Evolutionary conservation across 805 yeast species (phyloP), one percentile per base, ranked within the genome.

Genomic region (Lachancea nothofagi): DNA sequence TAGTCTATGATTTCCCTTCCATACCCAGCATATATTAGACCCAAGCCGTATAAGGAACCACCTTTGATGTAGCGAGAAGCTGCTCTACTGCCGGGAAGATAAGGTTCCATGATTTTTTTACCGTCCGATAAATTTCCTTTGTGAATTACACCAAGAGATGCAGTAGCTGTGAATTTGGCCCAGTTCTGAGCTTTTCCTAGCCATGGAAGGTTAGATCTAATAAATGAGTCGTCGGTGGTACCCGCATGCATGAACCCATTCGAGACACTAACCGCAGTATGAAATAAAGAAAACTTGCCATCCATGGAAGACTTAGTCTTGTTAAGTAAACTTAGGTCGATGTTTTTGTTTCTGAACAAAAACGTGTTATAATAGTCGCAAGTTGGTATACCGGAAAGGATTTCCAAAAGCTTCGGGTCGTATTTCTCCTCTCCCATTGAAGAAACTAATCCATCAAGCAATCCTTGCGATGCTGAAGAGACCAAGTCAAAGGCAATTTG

Each of bases 131-230:
- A 71, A 62, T 90, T 90, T 39, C 98, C 97, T 57, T 83, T 84
- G 61, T 93, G 97, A 50, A 93, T 89, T 22, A 90, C 97, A 59
- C 98, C 98, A 45, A 93, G 69, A 10, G 97, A 97, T 7, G 97
- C 97, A 10, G 97, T 90, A 2, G 97, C 97, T 0, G 96, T 80
- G 62, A 93, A 93, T 59, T 90, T 93, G 5, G 97, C 88, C 98
- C 98, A 93, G 64, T 90, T 88, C 33, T 90, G 81, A n/a, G 98
- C 97, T 65, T 88, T 86, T 31, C 95, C 94, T 50, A 93, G 71
- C 97, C 97, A 93, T 54, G 90, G 96, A 55, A 88, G 70, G 58
- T 93, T 93, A 31, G 82, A 75, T 60, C 96, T 75, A 65, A 90
- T 83, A 56, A 93, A 93, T 0, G 88, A 78, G 61, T 93, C 97